Conservation (phyloP, 2,329 filamentous ascomycete genomes). For the Exserohilum rostratum region DNA sequence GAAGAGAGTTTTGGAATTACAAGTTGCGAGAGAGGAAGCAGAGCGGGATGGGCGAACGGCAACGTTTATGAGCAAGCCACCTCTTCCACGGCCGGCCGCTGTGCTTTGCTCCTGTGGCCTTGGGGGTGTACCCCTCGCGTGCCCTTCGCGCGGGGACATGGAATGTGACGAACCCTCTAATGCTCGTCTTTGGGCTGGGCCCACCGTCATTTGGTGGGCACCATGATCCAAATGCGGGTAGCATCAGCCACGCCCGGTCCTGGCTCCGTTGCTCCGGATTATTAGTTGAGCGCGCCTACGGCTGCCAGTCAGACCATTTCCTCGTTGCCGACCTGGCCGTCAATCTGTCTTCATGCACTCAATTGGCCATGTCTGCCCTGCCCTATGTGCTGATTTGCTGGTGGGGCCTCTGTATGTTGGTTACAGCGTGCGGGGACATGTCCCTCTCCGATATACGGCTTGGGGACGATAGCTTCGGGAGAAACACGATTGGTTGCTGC, state of each 20-base stretch:
- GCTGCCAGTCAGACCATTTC: slow-evolving; percentile 10
- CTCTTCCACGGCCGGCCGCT: slow-evolving; percentile 11
- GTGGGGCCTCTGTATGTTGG: neutral
- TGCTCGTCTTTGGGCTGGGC: slow-evolving; percentile 37
- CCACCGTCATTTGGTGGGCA: slow-evolving; percentile 24
- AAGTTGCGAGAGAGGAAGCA: neutral
- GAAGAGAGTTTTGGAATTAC: neutral
- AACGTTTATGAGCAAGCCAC: slow-evolving; percentile 21
- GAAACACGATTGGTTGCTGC: neutral
- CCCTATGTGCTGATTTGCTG: neutral
- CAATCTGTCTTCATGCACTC: neutral
- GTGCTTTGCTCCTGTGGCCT: slow-evolving; percentile 8
- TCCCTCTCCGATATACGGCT: neutral
- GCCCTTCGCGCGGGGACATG: slow-evolving; percentile 38
- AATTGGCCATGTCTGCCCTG: neutral
- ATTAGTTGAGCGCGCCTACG: slow-evolving; percentile 24
- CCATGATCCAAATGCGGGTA: slow-evolving; percentile 26
- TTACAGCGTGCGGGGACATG: slow-evolving; percentile 5
- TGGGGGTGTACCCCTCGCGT: slow-evolving; percentile 32
- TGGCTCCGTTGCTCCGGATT: slow-evolving; percentile 37
- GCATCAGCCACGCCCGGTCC: slow-evolving; percentile 15
- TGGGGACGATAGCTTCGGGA: neutral
- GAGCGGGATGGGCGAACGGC: slow-evolving; percentile 29
- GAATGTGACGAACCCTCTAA: slow-evolving; percentile 38
- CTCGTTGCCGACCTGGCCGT: slow-evolving; percentile 15